These are phyloP conservation scores for Venturia oleaginea DNA, from an alignment of 2,329 filamentous ascomycete genomes.

Conservation along the genomic window DNA sequence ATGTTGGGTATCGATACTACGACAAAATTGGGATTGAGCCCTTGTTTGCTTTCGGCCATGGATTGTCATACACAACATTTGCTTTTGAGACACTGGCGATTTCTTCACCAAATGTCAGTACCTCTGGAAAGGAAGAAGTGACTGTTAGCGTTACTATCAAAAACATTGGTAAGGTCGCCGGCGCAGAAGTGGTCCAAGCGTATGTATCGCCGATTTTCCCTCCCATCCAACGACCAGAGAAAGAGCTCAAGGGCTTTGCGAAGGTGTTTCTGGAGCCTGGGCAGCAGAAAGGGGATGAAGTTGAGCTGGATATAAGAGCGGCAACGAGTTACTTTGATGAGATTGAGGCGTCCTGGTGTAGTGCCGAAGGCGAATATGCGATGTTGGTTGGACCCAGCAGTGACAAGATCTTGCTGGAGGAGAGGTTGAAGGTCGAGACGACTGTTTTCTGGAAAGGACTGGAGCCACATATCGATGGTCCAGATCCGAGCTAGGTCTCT, in stretches of 20 bases:
- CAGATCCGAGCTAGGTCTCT: too few relatives aligned
- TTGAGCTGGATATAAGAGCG: not conserved
- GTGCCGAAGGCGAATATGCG: not conserved
- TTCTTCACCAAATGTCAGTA: constrained; percentile 29
- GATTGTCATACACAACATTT: constrained; percentile 48
- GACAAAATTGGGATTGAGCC: constrained; percentile 40
- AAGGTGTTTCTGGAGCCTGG: constrained; percentile 55
- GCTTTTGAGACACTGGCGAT: constrained; percentile 45
- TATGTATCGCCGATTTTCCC: constrained; percentile 44
- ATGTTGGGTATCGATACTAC: constrained; percentile 56
- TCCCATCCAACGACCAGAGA: constrained; percentile 53
- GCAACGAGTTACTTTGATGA: constrained; percentile 6
- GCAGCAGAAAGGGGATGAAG: constrained; percentile 22
- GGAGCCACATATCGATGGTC: too few relatives aligned
- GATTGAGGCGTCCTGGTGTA: not conserved
- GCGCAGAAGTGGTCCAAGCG: constrained; percentile 59
- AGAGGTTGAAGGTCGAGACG: not conserved
- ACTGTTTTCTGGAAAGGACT: not conserved
- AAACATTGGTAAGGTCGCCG: constrained; percentile 48
- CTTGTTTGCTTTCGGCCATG: constrained; percentile 57
- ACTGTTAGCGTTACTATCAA: constrained; percentile 52
- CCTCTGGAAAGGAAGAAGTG: not conserved
- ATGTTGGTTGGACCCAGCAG: not conserved
- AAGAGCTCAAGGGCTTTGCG: constrained; percentile 56
- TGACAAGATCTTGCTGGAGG: not conserved